Evolutionary conservation across 106 monocot genomes (phyloP), one percentile per base, ranked within the genome.

Genomic region (Cymbidium sinense): DNA sequence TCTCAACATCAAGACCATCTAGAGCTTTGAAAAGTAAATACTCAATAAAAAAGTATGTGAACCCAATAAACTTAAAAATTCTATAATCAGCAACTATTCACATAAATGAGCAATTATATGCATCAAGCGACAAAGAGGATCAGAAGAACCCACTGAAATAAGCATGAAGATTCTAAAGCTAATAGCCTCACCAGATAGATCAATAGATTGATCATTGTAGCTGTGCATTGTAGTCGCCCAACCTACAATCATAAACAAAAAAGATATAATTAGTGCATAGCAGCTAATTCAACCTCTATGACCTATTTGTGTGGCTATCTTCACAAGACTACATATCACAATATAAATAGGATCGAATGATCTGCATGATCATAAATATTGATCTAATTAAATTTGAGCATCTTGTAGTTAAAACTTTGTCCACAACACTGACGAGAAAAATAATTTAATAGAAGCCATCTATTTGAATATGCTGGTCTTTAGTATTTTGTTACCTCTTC

Each of bases 141-240:
- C 18, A 17, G 1, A 44, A 75, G 47, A 17, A 70, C 8, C 13
- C 11, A 79, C 3, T 18, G 35, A 31, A 25, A 34, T 12, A 55
- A 70, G 39, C 35, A 70, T 35, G 25, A 20, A 28, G 28, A n/a
- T 77, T 64, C 35, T 4, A 83, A 17, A 30, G 27, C 21, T 9
- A 77, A 37, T 28, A 13, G 23, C 50, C 79, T 80, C 61, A 91
- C 91, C 91, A 65, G 91, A 83, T 80, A 79, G 47, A 64, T 88
- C 88, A 50, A 81, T 29, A 29, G 91, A 82, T 64, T 88, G 88
- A 76, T 91, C 88, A 74, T 88, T 88, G 77, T 35, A 82, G 13
- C 64, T 70, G 27, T 86, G 83, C 84, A 86, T 84, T 27, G 80
- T 75, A 80, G 85, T 81, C 43, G 72, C 43, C 91, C 91, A 91